phyloP scores from a whole-genome alignment of 306 rosid species.

The Senna tora region DNA sequence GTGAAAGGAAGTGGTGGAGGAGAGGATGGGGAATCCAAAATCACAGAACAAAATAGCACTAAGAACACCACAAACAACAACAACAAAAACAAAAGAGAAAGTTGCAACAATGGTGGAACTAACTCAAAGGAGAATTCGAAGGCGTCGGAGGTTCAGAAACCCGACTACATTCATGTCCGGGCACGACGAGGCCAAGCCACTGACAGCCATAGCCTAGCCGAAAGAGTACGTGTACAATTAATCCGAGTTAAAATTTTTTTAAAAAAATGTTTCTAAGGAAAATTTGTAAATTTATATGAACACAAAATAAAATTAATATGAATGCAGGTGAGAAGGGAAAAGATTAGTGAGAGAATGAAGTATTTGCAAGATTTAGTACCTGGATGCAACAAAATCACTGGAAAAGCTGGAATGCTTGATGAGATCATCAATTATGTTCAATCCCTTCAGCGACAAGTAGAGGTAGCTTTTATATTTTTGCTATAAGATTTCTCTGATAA shows the following conservation, averaged over 20 bases:
- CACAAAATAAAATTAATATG: no score
- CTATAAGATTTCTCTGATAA: no score
- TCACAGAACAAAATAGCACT: constrained; percentile 51
- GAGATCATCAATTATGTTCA: constrained; percentile 97
- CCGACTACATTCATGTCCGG: constrained; percentile 87
- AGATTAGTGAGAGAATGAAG: constrained; percentile 95
- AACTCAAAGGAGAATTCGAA: no score
- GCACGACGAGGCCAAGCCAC: constrained; percentile 99
- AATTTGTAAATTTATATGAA: no score
- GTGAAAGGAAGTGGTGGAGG: constrained; percentile 48
- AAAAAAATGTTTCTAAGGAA: no score
- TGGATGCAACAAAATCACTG: constrained; percentile 92
- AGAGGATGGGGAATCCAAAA: constrained; percentile 79
- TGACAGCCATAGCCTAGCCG: constrained; percentile 96
- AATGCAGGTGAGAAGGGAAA: constrained; percentile 95
- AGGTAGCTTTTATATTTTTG: no score
- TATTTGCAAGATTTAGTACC: constrained; percentile 96
- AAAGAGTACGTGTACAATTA: constrained; percentile 75
- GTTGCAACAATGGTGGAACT: no score
- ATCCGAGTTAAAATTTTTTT: no score
- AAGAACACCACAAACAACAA: constrained; percentile 38
- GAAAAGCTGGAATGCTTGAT: constrained; percentile 99
- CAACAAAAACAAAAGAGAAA: constrained; percentile 44
- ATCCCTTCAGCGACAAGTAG: constrained; percentile 95
- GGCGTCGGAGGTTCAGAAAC: constrained; percentile 69